Evolutionary conservation across 441 rosid genomes (phyloP).

Genomic region (Pelargonium fulgidum): DNA sequence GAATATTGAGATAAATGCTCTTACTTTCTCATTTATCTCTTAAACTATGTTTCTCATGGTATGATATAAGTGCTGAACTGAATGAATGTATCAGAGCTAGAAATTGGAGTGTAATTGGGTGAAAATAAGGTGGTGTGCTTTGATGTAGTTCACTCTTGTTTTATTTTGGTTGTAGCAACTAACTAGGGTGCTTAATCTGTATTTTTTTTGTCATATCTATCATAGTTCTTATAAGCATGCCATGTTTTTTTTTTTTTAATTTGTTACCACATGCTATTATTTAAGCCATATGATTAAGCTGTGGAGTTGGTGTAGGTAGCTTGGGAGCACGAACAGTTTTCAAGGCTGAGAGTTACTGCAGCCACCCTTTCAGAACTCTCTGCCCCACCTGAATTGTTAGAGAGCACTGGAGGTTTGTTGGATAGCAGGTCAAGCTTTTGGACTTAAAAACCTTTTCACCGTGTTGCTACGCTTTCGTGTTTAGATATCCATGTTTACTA

Average conservation of each 20-base stretch:
- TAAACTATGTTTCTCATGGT: constrained; percentile 13
- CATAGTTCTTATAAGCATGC: not conserved
- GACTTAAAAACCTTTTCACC: constrained; percentile 16
- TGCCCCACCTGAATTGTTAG: constrained; percentile 67
- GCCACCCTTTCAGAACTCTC: constrained; percentile 86
- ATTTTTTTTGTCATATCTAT: not conserved
- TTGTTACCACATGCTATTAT: not conserved
- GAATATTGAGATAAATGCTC: not conserved
- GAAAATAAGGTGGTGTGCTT: not conserved
- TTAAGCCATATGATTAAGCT: constrained; percentile 27
- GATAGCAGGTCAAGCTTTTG: constrained; percentile 57
- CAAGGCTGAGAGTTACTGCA: constrained; percentile 87
- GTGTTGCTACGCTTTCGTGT: not conserved
- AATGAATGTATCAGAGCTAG: not conserved
- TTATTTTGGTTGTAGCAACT: too few species aligned
- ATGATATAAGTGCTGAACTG: not conserved
- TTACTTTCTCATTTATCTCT: not conserved
- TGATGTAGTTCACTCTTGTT: too few species aligned
- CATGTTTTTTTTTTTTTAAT: not conserved
- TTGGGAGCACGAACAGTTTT: constrained; percentile 99
- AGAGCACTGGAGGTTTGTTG: constrained; percentile 64
- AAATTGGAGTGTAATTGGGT: not conserved
- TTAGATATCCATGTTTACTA: constrained; percentile 17
- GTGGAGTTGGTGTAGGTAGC: constrained; percentile 71
- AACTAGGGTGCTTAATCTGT: not conserved